Base-by-base conservation (phyloP, 169 alveolate genomes). In the Eimeria acervulina region DNA sequence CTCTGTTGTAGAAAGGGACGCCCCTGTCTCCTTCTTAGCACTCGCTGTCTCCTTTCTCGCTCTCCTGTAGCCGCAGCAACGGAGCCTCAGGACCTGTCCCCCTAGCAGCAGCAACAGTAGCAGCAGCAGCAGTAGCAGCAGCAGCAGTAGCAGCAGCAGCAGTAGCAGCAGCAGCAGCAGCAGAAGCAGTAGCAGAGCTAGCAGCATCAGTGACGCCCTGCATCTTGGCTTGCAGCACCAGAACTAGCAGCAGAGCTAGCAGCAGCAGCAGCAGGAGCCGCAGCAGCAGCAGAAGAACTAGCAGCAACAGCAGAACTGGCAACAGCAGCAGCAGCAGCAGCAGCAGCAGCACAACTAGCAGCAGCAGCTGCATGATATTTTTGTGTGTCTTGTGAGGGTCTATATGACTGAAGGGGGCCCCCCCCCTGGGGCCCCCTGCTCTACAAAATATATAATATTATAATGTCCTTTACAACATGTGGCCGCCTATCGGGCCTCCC, bases 391-490 rank as follows among this genome's bases (percentile, higher is more conserved):
- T n/a, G 36, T 63, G 74, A 17, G 74, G 31, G 31, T 23, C 74
- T 63, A 17, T 63, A 63, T 63, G 74, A 63, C 36, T 63, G n/a
- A n/a, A 28, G 42, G 83, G 47, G 83, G 83, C 21, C 44, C 63
- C 31, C 66, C 88, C 55, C 26, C 63, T 36, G 88, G 88, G 88
- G 88, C 63, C 63, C 88, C 66, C 55, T 36, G 26, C 26, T n/a
- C n/a, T n/a, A n/a, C n/a, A n/a, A n/a, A n/a, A n/a, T 15, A 2
- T 13, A 2, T 36, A 21, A n/a, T 19, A 28, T 19, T n/a, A 19
- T 8, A 13, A n/a, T 72, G 83, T 19, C 83, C 28, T 19, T 5
- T 28, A 36, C 38, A 28, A 44, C 42, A 10, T 5, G 5, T 23
- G 26, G 28, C 31, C 74, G 83, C 26, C 44, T 6, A 15, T 42